Evolutionary conservation across 192 early-diverging fungal genomes (phyloP), one percentile per base, ranked within the genome.

Genomic region (Haplosporangium gracile): DNA sequence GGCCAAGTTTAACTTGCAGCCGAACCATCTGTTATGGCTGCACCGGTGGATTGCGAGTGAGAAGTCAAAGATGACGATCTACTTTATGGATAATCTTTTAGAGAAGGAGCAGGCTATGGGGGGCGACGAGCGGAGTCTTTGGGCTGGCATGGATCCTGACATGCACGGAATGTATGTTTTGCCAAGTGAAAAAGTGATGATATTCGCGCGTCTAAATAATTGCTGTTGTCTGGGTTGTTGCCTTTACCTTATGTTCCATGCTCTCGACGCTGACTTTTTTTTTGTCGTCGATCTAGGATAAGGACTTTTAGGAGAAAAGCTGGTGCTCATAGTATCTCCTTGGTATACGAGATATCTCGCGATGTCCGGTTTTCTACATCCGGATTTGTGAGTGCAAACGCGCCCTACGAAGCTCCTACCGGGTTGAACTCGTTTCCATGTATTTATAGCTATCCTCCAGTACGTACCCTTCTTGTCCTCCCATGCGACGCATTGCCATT

Each of bases 391-490:
- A 84, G 87, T 70, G 76, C 82, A 47, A 87, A 76, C 22, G 80
- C 82, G 0, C 81, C 88, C 2, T 92, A 92, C 69, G 91, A 92
- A 70, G 32, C 88, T n/a, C 90, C 91, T 38, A 89, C 83, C 10
- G 91, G 91, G 0, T 74, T 92, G 7, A 89, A 92, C 68, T 92
- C 91, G 5, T 92, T 92, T 36, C 91, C 91, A 20, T 90, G 89
- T 57, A 92, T 92, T 65, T 92, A 91, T 71, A 88, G 89, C 68
- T 82, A 89, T 72, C 91, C 91, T 68, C 84, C 89, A 47, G 91
- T 92, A 88, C 39, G 75, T 70, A 26, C 40, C 38, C 29, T 47
- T 43, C 39, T 71, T 24, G 68, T 60, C 53, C 45, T 43, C 15
- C 10, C 34, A 20, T 0, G 36, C 45, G 16, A 34, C 18, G 13